These are phyloP conservation scores for Madurella fahalii DNA, from an alignment of 2,329 filamentous ascomycete genomes.

Conservation along the genomic window DNA sequence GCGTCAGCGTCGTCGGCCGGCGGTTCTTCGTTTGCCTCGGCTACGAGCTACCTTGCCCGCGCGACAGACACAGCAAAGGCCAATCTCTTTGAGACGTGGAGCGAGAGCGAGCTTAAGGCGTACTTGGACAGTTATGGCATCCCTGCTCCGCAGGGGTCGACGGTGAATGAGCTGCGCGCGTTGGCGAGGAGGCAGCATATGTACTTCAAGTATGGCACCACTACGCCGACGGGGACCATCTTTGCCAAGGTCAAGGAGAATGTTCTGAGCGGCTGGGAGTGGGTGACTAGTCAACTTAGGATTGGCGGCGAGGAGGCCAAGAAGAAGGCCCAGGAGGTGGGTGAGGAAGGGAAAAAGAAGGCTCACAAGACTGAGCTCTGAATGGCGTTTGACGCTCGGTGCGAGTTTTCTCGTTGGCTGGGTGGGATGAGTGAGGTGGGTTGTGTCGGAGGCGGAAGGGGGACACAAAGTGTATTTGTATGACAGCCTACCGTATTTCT, in stretches of 20 bases:
- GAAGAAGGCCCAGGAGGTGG: conserved; percentile 43
- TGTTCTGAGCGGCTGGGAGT: conserved; percentile 46
- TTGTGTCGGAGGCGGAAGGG: background rate
- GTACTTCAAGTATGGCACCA: conserved; percentile 73
- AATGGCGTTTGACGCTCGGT: conserved; percentile 12
- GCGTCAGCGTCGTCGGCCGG: conserved; percentile 55
- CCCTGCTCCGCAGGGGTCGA: conserved; percentile 62
- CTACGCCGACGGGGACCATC: conserved; percentile 60
- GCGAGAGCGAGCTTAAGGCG: conserved; percentile 66
- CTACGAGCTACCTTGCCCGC: conserved; percentile 65
- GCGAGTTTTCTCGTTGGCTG: background rate
- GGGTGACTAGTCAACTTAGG: conserved; percentile 47
- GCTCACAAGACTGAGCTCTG: conserved; percentile 47
- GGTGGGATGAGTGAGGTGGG: background rate
- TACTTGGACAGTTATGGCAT: conserved; percentile 79
- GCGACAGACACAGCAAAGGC: conserved; percentile 64
- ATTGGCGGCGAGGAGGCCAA: conserved; percentile 46
- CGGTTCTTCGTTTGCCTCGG: conserved; percentile 58
- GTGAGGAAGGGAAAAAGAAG: conserved; percentile 39
- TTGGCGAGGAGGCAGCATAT: conserved; percentile 68
- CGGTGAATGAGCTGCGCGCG: conserved; percentile 64
- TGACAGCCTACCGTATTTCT: too few species aligned
- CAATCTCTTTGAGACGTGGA: conserved; percentile 68
- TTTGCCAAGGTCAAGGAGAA: conserved; percentile 58
- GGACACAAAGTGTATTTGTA: too few species aligned